A percentile compares a stretch with the other conserved stretches of the same genome.
Conservation (phyloP, 345 rosid genomes). For the Arabis alpina region DNA sequence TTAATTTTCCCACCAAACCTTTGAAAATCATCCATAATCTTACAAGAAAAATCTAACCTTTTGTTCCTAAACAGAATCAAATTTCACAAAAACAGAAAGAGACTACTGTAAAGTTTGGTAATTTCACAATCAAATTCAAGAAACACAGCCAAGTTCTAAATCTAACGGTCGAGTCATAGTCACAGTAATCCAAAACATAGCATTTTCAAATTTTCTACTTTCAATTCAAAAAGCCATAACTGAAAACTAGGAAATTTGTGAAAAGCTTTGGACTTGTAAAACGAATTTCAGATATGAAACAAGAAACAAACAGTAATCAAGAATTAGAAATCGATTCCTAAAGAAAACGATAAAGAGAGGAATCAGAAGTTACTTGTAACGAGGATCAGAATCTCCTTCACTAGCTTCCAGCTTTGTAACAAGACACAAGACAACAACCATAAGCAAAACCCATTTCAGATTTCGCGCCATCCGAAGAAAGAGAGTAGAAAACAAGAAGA, state of each 20-base stretch:
- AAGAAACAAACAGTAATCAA: not conserved
- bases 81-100: not conserved
- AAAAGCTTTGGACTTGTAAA: not conserved
- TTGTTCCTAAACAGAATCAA: not conserved
- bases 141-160: not conserved
- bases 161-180: slow-evolving; percentile 23
- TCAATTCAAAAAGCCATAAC: not conserved
- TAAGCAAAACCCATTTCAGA: slow-evolving; percentile 46
- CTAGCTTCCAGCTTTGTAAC: slow-evolving; percentile 57
- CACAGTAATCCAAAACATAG: slow-evolving; percentile 16
- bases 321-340: slow-evolving; percentile 11
- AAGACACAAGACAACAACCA: slow-evolving; percentile 42
- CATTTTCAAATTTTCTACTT: not conserved
- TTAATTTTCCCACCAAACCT: not conserved
- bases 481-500: not conserved
- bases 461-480: slow-evolving; percentile 43
- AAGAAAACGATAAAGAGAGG: not conserved
- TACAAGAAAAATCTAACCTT: slow-evolving; percentile 1
- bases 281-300: not conserved
- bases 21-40: slow-evolving; percentile 14
- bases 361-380: slow-evolving; percentile 57
- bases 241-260: not conserved
- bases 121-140: too few species aligned
- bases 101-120: not conserved
- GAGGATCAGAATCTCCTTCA: slow-evolving; percentile 86